Base-by-base conservation (phyloP, 1,284 basidiomycete species). In the Amylostereum areolatum region DNA sequence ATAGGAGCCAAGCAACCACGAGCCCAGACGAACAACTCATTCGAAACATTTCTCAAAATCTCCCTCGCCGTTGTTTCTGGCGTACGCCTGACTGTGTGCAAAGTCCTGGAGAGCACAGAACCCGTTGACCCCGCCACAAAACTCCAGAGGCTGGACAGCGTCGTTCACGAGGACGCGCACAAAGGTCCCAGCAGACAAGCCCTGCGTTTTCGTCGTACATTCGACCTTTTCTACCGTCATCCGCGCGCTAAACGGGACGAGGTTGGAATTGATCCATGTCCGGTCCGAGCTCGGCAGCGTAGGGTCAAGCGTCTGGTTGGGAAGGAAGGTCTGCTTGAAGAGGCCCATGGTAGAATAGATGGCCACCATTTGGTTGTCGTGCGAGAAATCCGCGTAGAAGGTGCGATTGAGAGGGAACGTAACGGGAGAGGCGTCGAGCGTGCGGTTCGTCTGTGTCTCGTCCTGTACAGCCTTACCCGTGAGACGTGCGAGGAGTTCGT, bases 401-500 rank as follows among this genome's bases (percentile, higher is more conserved):
- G 70, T 72, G 41, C 78, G 75, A 57, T 81, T 61, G 9, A 89
- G 72, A 7, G 92, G 91, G 66, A 94, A 94, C 0, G 87, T 89
- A 2, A 57, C 57, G 0, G 81, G 78, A 9, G 78, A 73, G 2
- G 66, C 56, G 59, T 89, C 83, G 31, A 94, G 75, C 1, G 91
- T 94, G n/a, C 66, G 65, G 65, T 93, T 93, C 4, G 85, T 89
- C 57, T 86, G 85, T 0, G 90, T 92, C 48, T 71, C 60, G 65
- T 92, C 89, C 29, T 61, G 62, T 5, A 88, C 82, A 0, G 78
- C 73, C 11, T 66, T 62, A 10, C 73, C 71, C 0, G 81, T 86
- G 30, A 93, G 73, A n/a, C 91, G 79, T 1, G 89, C 86, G 18
- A 93, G 67, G 34, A 94, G 79, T 64, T 93, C 91, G 62, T 92